Conservation (phyloP, 2,329 filamentous ascomycete species). For the Botryotinia calthae region DNA sequence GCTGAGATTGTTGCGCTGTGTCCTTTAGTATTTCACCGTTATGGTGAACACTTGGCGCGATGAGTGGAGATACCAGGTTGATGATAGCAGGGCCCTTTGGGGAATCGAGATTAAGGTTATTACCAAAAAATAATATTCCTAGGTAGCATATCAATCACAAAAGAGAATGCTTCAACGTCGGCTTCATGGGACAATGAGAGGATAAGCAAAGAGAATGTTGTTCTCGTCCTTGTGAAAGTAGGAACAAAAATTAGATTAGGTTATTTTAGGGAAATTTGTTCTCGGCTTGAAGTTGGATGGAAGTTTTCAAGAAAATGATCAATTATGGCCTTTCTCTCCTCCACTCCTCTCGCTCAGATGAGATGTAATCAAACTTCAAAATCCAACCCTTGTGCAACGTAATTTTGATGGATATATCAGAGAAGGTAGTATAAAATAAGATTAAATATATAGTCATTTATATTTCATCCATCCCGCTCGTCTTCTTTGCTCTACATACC, state of each 20-base stretch:
- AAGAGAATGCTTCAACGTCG: slow-evolving; percentile 6
- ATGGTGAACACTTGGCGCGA: slow-evolving; percentile 21
- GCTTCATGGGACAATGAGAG: not conserved
- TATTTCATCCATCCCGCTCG: not conserved
- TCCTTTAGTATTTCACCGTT: slow-evolving; percentile 20
- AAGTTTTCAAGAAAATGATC: not conserved
- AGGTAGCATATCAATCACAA: slow-evolving; percentile 1
- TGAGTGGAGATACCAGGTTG: slow-evolving; percentile 16
- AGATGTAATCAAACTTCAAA: slow-evolving; percentile 12
- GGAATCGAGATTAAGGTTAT: slow-evolving; percentile 9
- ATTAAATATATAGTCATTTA: not conserved
- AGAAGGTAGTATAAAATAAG: not conserved
- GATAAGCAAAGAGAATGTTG: not conserved
- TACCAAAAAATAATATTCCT: not conserved
- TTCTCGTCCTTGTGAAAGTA: not conserved
- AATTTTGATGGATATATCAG: not conserved
- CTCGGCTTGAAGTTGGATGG: slow-evolving; percentile 10
- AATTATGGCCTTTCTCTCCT: not conserved
- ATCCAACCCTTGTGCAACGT: not conserved
- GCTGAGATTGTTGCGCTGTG: slow-evolving; percentile 19
- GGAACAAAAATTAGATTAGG: not conserved
- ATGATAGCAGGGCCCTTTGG: slow-evolving; percentile 7
- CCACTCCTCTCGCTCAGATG: not conserved
- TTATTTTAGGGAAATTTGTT: slow-evolving; percentile 15
- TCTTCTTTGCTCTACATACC: not conserved